Evolutionary conservation across 176 grass and related monocot genomes (phyloP), one percentile per base, ranked within the genome.

Genomic region (Musa beccarii): DNA sequence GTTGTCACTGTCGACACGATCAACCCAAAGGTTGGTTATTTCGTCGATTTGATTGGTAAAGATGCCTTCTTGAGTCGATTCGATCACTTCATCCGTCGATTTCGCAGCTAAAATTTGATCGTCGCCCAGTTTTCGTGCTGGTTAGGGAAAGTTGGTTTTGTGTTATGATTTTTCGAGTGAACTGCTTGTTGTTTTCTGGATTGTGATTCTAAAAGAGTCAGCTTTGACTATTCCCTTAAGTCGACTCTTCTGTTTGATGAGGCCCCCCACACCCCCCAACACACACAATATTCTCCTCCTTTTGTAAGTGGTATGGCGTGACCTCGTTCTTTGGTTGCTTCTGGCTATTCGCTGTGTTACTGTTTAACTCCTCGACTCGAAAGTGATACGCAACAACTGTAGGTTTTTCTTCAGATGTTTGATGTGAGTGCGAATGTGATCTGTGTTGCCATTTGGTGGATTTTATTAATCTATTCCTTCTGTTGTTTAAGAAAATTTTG

Each of bases 1-100:
- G 17, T 50, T 19, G 74, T 86, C 59, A 82, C 84, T 7, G 75
- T 78, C 10, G 84, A 78, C 16, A 69, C 84, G 55, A 67, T 86
- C 23, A 86, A 86, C 21, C 84, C 84, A 19, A 86, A 86, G 84
- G 84, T 86, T 53, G 17, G 69, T 53, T 61, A 2, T 54, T 66
- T 67, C 12, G 19, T 16, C 51, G 20, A 24, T 78, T 29, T 53
- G 61, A 66, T 51, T 21, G 2, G 9, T 24, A 26, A 78, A 68
- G 63, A 11, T 54, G 49, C 1, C 19, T 51, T 20, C 8, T 78
- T 21, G 63, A 54, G 2, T 49, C 17, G 69, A 1, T 51, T 71
- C 19, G 20, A 51, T 21, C 19, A 15, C 2, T 49, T 19, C 43
- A 10, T 43, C 5, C 2, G 6, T 10, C 17, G 0, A 51, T n/a